These are phyloP conservation scores for Phytophthora lateralis DNA, from an alignment of 352 stramenopile species.

Conservation along the genomic window DNA sequence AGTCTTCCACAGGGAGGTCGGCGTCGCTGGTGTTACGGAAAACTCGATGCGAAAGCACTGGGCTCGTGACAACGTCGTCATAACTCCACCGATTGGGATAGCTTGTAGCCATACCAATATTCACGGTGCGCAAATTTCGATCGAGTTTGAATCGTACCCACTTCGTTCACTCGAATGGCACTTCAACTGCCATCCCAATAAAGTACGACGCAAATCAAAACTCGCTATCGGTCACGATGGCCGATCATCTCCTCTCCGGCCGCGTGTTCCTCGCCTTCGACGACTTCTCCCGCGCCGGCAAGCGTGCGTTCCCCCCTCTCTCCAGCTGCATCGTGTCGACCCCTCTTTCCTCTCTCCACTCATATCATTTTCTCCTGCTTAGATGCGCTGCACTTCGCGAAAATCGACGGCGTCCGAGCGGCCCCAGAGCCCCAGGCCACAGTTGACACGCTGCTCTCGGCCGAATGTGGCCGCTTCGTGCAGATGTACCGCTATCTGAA, in stretches of 20 bases:
- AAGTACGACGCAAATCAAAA: conserved; percentile 2
- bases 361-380: neutral
- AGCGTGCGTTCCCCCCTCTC: conserved; percentile 39
- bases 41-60: conserved; percentile 52
- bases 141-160: neutral
- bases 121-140: conserved; percentile 21
- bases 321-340: neutral
- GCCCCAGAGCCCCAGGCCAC: conserved; percentile 5
- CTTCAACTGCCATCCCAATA: neutral
- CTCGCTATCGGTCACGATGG: neutral
- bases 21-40: conserved; percentile 17
- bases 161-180: neutral
- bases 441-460: conserved; percentile 14
- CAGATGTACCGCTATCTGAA: conserved; percentile 21
- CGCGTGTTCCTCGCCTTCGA: conserved; percentile 70
- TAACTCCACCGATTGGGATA: conserved; percentile 38
- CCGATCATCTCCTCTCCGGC: conserved; percentile 15
- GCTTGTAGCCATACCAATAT: conserved; percentile 32
- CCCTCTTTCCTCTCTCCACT: neutral
- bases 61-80: conserved; percentile 29
- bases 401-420: conserved; percentile 17
- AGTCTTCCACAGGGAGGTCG: conserved; percentile 14
- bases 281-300: conserved; percentile 68
- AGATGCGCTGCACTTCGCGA: conserved; percentile 49
- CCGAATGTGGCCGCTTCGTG: conserved; percentile 19